Conservation (phyloP, 441 rosid species). For the Eruca vesicaria region DNA sequence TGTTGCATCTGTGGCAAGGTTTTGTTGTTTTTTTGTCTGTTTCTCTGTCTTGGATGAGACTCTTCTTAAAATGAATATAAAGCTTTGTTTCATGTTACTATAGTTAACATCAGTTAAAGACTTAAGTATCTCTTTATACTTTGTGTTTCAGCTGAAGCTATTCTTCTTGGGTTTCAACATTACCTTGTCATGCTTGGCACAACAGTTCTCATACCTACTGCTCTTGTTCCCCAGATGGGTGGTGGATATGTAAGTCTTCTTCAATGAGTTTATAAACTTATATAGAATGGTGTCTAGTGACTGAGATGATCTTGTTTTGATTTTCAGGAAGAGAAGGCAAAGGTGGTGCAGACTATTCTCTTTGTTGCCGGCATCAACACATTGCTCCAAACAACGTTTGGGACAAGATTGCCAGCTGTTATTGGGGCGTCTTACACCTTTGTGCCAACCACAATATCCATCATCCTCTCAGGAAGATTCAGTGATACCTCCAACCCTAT, state of each 20-base stretch:
- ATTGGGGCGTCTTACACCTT: constrained; percentile 87
- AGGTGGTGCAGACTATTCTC: constrained; percentile 85
- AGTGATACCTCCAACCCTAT: constrained; percentile 62
- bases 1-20: not conserved
- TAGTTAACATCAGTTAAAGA: no score
- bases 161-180: constrained; percentile 93
- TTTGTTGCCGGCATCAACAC: constrained; percentile 97
- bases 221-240: constrained; percentile 98
- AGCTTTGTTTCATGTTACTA: not conserved
- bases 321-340: constrained; percentile 84
- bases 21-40: not conserved
- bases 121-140: no score
- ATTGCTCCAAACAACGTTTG: constrained; percentile 70
- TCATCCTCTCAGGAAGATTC: constrained; percentile 86
- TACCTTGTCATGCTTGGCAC: constrained; percentile 97
- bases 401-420: constrained; percentile 86
- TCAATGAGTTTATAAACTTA: constrained; percentile 29
- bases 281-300: not conserved
- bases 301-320: not conserved
- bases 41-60: not conserved
- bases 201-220: constrained; percentile 74
- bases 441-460: constrained; percentile 88
- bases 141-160: constrained; percentile 66
- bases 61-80: not conserved
- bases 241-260: constrained; percentile 78